Evolutionary conservation across 2,329 filamentous ascomycete species (phyloP), one percentile per base, ranked within the genome.

Genomic region (Fusarium sarcochroum): DNA sequence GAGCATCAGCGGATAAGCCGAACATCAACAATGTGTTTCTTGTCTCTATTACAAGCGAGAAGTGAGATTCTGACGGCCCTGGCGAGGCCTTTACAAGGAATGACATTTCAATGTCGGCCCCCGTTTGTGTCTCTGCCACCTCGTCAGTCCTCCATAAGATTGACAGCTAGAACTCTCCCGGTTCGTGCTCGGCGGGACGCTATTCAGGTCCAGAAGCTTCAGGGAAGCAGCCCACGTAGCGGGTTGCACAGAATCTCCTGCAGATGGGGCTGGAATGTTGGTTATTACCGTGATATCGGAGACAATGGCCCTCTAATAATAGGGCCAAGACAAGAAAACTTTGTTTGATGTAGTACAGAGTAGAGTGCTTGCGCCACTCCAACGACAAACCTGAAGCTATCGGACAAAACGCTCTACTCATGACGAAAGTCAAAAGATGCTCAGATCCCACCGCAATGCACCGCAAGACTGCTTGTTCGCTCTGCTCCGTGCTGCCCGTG

Each of bases 21-120:
- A 58, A 63, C n/a, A n/a, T n/a, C n/a, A n/a, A n/a, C 61, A 69
- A 69, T 66, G 61, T 30, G 40, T 59, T 51, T 30, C 63, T 67
- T 68, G 63, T 63, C 20, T 46, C 48, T 21, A 44, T 30, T 41
- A 32, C 48, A 63, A 54, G 48, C 61, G 58, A 69, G 60, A 42
- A 53, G 55, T 37, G 46, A 52, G 38, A 23, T 20, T 14, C 32
- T 51, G 42, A 55, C 37, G 35, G 45, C 18, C 38, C 18, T 11
- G 38, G 30, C 42, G 35, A 48, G 42, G 42, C 20, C 49, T 46
- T 58, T 23, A 49, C 34, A 30, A 58, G 52, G 49, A 63, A 63
- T 67, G 52, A 30, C 18, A 32, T 21, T 37, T 25, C 20, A 67
- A 42, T 50, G 41, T 40, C 52, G 38, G 48, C n/a, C 50, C 38